A percentile compares a stretch with the other conserved stretches of the same genome.
phyloP scores from a whole-genome alignment of 345 rosid species.

The Lenwebbia sp. region DNA sequence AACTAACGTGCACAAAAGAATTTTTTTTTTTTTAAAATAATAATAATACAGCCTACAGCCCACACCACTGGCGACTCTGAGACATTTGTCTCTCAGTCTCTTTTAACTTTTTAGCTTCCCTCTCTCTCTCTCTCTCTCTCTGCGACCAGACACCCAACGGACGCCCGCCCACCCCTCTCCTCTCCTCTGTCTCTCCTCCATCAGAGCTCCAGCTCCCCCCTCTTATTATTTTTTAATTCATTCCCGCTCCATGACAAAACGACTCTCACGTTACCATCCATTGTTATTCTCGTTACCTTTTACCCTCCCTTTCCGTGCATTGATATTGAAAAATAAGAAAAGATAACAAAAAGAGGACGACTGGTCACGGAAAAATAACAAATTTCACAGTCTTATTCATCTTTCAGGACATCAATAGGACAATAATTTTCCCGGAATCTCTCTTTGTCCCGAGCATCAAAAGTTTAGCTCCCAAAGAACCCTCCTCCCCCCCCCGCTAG shows the following conservation, averaged over 20 bases:
- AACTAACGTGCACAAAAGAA: not conserved
- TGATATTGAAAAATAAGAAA: not conserved
- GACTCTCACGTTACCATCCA: not conserved
- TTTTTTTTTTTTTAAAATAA: no score
- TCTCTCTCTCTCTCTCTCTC: not conserved
- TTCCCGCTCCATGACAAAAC: not conserved
- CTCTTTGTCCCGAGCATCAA: not conserved
- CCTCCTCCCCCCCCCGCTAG: not conserved
- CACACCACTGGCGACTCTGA: not conserved
- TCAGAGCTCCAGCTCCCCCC: not conserved
- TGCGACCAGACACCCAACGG: not conserved
- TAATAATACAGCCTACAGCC: not conserved
- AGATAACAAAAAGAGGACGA: not conserved
- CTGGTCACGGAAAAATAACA: not conserved
- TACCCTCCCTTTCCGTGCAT: not conserved
- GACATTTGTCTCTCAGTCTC: not conserved
- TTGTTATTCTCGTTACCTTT: not conserved
- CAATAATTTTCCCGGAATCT: not conserved
- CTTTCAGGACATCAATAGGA: not conserved
- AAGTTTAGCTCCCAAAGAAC: not conserved
- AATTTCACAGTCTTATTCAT: not conserved
- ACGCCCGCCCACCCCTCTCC: not conserved
- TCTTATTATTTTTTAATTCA: not conserved
- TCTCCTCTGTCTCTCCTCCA: not conserved
- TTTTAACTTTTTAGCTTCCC: not conserved